These are phyloP conservation scores for Solanum dulcamara DNA, from an alignment of 257 asterid genomes.

Conservation along the genomic window DNA sequence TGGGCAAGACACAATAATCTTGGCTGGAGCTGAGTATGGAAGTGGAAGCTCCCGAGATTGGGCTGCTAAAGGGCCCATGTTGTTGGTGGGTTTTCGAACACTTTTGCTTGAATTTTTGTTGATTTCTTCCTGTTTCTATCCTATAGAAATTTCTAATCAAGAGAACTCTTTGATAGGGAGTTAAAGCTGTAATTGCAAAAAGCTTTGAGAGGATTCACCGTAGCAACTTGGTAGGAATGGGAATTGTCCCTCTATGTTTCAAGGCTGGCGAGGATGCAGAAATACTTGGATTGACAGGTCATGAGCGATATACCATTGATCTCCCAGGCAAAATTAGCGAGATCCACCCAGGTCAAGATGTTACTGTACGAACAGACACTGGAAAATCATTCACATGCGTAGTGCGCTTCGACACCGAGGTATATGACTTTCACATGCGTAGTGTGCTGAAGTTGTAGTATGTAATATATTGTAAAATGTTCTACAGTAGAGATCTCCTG, in stretches of 20 bases:
- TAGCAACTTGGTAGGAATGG: conserved; percentile 13
- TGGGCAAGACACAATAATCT: conserved; percentile 5
- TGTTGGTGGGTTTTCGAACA: not conserved
- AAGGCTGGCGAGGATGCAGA: conserved; percentile 41
- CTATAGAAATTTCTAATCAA: not conserved
- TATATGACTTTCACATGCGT: not conserved
- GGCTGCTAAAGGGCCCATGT: conserved; percentile 15
- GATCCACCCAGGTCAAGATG: conserved; percentile 65
- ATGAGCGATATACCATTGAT: conserved; percentile 54
- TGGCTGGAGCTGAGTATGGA: conserved; percentile 12
- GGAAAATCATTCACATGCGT: conserved; percentile 65
- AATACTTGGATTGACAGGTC: conserved; percentile 55
- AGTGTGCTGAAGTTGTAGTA: not conserved
- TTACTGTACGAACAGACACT: conserved; percentile 34
- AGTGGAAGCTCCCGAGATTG: conserved; percentile 12
- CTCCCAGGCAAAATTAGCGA: conserved; percentile 48
- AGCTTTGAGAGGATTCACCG: conserved; percentile 17
- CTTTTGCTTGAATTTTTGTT: not conserved
- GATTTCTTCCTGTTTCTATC: not conserved
- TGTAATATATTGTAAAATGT: not conserved
- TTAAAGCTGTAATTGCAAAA: conserved; percentile 9
- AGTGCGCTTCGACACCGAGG: conserved; percentile 77
- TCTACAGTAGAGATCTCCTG: not conserved
- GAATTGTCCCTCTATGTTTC: conserved; percentile 12
- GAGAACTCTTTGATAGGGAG: not conserved